phyloP scores from a whole-genome alignment of 2,329 filamentous ascomycete genomes.

The Ceratocystis variospora region DNA sequence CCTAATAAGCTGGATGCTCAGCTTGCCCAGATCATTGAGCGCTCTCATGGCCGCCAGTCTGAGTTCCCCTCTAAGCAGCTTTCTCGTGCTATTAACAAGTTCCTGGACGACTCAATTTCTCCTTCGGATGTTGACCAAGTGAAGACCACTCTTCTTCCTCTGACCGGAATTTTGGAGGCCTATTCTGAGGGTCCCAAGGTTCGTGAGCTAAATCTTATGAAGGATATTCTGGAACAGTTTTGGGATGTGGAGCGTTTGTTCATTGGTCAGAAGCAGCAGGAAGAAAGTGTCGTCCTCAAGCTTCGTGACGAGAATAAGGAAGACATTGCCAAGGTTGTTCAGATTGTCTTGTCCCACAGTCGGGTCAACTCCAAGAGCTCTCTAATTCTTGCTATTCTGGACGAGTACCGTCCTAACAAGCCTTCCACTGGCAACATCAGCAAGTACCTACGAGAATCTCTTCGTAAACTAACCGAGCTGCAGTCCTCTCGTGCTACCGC shows the following conservation, averaged over 20 bases:
- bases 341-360: constrained; percentile 86
- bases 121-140: constrained; percentile 60
- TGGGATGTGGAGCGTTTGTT: constrained; percentile 75
- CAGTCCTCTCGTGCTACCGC: constrained; percentile 68
- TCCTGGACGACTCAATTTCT: constrained; percentile 73
- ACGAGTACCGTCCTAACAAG: constrained; percentile 90
- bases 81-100: constrained; percentile 69
- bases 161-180: constrained; percentile 61
- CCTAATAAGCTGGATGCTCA: constrained; percentile 78
- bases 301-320: constrained; percentile 96
- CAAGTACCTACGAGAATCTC: constrained; percentile 70
- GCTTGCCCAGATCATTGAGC: constrained; percentile 75
- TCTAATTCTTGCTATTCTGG: constrained; percentile 76
- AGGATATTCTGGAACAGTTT: constrained; percentile 66
- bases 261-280: constrained; percentile 67
- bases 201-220: constrained; percentile 76
- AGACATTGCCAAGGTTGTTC: constrained; percentile 68
- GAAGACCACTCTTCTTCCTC: constrained; percentile 56
- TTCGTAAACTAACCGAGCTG: constrained; percentile 80
- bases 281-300: constrained; percentile 85
- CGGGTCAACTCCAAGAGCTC: constrained; percentile 89
- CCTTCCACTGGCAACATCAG: constrained; percentile 76
- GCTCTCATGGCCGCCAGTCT: constrained; percentile 57
- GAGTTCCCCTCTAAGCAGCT: constrained; percentile 91
- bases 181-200: constrained; percentile 82